phyloP scores from a whole-genome alignment of 495 filamentous ascomycete genomes.

The Tuber microsphaerosporum region DNA sequence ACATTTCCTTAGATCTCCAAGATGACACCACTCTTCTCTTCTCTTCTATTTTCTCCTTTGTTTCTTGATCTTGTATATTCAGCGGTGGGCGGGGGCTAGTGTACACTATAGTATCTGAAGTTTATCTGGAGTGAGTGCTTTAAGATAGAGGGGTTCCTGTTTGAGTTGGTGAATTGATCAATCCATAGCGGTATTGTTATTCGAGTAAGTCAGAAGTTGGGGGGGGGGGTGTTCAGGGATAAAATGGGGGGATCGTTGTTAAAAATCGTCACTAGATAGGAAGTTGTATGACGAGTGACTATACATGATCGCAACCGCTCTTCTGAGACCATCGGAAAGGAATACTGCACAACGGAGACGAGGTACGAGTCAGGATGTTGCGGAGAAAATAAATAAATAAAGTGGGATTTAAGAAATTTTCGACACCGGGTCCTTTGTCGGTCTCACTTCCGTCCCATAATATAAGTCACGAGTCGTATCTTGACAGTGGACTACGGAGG shows the following conservation, averaged over 20 bases:
- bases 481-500: too few relatives aligned
- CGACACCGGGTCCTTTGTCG: not conserved
- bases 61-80: not conserved
- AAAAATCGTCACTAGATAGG: not conserved
- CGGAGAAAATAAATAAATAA: not conserved
- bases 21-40: not conserved
- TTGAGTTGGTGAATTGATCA: not conserved
- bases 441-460: not conserved
- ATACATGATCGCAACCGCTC: not conserved
- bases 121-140: not conserved
- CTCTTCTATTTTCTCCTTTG: not conserved
- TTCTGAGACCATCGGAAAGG: not conserved
- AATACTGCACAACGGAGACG: not conserved
- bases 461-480: too few relatives aligned
- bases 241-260: not conserved
- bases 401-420: not conserved
- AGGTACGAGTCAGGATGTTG: too few relatives aligned
- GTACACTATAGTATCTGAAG: not conserved
- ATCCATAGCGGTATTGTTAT: not conserved
- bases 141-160: not conserved
- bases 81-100: not conserved
- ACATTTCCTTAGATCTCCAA: not conserved
- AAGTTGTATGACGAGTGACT: not conserved
- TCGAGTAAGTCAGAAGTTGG: not conserved
- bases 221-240: not conserved